phyloP scores from a whole-genome alignment of 805 yeast genomes.

The Pichia phayaonensis region DNA sequence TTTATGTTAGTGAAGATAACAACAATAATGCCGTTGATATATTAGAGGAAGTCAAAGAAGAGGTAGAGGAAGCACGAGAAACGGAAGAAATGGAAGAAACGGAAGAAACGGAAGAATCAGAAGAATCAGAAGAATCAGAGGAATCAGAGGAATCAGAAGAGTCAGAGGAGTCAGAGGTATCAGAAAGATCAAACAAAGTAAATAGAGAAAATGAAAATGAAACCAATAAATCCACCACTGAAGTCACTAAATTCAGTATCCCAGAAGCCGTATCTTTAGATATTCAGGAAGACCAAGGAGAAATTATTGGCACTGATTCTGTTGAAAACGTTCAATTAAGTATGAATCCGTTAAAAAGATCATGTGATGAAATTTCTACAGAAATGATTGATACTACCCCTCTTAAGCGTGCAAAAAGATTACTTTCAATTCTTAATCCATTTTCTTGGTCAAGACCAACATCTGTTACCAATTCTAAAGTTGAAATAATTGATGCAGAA shows the following conservation, averaged over 20 bases:
- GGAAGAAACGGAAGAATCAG: no score
- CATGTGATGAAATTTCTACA: background rate
- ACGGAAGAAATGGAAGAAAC: background rate
- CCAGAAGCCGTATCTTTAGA: background rate
- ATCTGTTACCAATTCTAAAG: background rate
- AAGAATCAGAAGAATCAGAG: background rate
- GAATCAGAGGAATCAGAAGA: background rate
- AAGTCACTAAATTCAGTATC: no score
- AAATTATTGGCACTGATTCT: background rate
- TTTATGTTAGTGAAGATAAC: conserved; percentile 2
- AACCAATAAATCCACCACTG: no score
- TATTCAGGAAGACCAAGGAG: background rate
- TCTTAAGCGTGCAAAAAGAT: background rate
- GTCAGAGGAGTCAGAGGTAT: background rate
- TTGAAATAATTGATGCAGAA: background rate
- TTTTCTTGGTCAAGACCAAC: background rate
- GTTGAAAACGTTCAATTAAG: background rate
- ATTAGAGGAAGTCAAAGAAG: background rate
- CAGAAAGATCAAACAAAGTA: background rate
- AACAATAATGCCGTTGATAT: conserved; percentile 3
- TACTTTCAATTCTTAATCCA: background rate
- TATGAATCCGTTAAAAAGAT: background rate
- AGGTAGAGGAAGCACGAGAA: background rate
- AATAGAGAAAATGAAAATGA: background rate
- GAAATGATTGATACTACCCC: background rate